Conservation (phyloP, 78 protist genomes). For the Pigoraptor vietnamica region DNA sequence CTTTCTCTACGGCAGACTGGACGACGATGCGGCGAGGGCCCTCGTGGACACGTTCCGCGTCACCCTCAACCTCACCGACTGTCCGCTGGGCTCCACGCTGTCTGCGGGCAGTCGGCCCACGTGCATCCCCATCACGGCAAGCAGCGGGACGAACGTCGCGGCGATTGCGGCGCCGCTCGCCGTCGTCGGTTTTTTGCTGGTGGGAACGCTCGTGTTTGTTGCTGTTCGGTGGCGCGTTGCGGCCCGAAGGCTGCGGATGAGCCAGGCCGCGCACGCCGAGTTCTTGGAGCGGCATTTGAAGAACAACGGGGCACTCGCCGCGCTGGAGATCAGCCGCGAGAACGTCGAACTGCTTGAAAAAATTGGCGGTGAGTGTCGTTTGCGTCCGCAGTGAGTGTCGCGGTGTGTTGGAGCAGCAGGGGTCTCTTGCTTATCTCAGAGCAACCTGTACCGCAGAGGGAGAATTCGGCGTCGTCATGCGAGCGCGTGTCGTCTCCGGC, state of each 20-base stretch:
- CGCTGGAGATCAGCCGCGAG: background rate
- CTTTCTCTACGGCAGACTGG: background rate
- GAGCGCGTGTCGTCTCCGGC: background rate
- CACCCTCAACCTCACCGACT: background rate
- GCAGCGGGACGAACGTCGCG: background rate
- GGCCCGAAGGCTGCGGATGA: background rate
- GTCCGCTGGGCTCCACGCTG: background rate
- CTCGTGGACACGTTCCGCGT: background rate
- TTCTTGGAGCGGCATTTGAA: background rate
- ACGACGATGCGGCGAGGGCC: background rate
- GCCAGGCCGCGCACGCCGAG: background rate
- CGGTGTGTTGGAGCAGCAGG: background rate
- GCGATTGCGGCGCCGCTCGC: background rate
- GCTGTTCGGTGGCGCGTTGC: background rate
- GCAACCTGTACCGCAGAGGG: background rate
- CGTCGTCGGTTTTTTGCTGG: background rate
- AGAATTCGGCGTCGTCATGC: background rate
- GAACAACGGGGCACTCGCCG: background rate
- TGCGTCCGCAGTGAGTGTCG: background rate
- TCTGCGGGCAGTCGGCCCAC: background rate
- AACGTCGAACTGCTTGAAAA: background rate
- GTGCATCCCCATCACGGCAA: background rate
- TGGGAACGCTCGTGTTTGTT: background rate
- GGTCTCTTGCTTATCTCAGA: background rate
- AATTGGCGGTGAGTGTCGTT: background rate